Base-by-base conservation (phyloP, 2,329 filamentous ascomycete species). In the Colletotrichum orchidophilum region DNA sequence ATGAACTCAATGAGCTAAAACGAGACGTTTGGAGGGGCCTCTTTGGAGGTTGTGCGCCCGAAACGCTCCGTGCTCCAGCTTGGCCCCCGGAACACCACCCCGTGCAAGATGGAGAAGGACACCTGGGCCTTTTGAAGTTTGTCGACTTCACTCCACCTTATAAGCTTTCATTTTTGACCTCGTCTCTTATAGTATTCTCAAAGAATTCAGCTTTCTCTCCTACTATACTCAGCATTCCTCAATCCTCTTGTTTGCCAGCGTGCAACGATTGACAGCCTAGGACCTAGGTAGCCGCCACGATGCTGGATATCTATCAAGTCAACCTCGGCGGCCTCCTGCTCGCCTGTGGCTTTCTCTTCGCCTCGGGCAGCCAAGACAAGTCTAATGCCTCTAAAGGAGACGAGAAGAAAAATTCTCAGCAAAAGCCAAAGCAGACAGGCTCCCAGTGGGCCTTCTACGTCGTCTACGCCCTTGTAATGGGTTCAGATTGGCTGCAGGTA, bases 401-500 rank as follows among this genome's bases (percentile, higher is more conserved):
- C 15, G 27, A 21, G 29, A 70, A 29, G 57, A 63, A 68, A 24
- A 39, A 18, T 26, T 18, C 27, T 5, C 61, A 46, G 46, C 39
- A 62, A 39, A 64, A 42, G 1, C 21, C 31, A n/a, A 64, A 64
- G 8, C 26, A 50, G 18, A 69, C 69, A 11, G 73, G 57, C 12
- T 77, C 77, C 1, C 76, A 78, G 61, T 73, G 74, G 73, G 71
- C 79, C 9, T 85, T 85, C 75, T 77, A 84, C 27, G 70, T 75
- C 15, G 85, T 87, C 33, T 87, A 87, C 63, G 80, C 83, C 70
- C 79, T 87, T 5, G 83, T 85, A 27, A 86, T 86, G 82, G 84
- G 80, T 61, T 83, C 85, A 9, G 85, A 88, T 76, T 87, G 85
- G 85, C 81, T 88, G 31, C 85, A 87, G 79, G 84, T 83, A 74